Percentiles rank a stretch among this genome's conserved stretches.
These are phyloP conservation scores for Astrocystis sublimbata DNA, from an alignment of 495 filamentous ascomycete species.

Conservation along the genomic window DNA sequence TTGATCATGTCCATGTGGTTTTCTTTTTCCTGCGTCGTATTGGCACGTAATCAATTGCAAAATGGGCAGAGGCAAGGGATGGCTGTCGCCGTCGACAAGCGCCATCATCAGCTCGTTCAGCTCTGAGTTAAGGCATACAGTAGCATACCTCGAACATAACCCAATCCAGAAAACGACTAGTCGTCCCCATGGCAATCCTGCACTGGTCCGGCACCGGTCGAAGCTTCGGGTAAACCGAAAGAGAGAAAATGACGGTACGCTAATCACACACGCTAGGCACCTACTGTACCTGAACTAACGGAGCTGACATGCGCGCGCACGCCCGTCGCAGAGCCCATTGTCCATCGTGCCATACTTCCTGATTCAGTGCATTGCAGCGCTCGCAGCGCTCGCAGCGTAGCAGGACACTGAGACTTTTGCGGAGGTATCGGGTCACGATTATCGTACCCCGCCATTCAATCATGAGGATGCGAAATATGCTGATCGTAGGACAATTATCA, in stretches of 20 bases:
- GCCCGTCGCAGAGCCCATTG: too few species aligned
- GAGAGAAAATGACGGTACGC: neutral
- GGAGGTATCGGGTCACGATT: too few species aligned
- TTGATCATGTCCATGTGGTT: neutral
- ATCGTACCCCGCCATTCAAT: neutral
- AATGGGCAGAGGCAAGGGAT: neutral
- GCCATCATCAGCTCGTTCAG: too few species aligned
- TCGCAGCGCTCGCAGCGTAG: neutral
- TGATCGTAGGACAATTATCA: neutral
- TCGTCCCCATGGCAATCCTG: neutral
- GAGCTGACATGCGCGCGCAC: neutral
- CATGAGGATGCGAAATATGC: neutral
- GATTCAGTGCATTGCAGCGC: neutral
- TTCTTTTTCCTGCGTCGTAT: neutral
- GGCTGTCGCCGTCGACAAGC: neutral
- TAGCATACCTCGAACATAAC: neutral
- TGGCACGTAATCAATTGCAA: neutral
- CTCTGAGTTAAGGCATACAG: neutral
- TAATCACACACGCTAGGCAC: neutral
- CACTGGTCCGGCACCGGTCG: neutral
- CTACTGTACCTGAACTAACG: neutral
- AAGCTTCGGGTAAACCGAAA: slow-evolving; percentile 9
- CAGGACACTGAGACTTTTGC: neutral
- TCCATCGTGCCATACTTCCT: slow-evolving; percentile 9
- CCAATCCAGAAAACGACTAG: neutral